Conservation (phyloP, 2,329 filamentous ascomycete species). For the Venturia asperata region DNA sequence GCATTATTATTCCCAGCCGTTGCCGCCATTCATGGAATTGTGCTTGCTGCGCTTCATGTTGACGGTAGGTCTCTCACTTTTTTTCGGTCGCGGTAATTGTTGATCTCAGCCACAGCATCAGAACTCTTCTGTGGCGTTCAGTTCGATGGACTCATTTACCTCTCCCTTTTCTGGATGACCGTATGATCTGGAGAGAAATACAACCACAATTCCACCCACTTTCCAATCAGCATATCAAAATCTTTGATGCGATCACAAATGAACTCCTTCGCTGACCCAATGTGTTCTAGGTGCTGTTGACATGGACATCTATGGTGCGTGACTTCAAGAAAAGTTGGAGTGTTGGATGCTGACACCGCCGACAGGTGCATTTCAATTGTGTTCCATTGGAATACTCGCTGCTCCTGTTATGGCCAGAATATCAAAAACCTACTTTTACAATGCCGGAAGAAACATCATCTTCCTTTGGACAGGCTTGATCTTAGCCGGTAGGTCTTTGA, state of each 20-base stretch:
- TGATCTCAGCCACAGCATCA: not conserved
- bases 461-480: slow-evolving; percentile 59
- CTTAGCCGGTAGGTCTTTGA: slow-evolving; percentile 44
- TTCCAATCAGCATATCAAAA: not conserved
- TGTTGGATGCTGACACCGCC: no score
- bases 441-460: slow-evolving; percentile 57
- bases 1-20: slow-evolving; percentile 57
- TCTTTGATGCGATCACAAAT: no score
- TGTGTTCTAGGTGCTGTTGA: slow-evolving; percentile 50
- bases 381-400: slow-evolving; percentile 57
- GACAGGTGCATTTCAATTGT: slow-evolving; percentile 57
- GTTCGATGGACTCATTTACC: not conserved
- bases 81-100: not conserved
- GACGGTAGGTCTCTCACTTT: slow-evolving; percentile 41
- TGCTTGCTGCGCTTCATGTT: slow-evolving; percentile 53
- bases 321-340: no score
- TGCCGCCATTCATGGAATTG: slow-evolving; percentile 56
- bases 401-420: slow-evolving; percentile 56
- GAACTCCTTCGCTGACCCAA: slow-evolving; percentile 2
- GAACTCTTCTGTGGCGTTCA: not conserved
- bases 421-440: slow-evolving; percentile 57
- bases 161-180: not conserved
- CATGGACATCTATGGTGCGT: slow-evolving; percentile 50
- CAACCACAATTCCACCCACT: not conserved
- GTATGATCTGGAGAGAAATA: not conserved